Base-by-base conservation (phyloP, 1,284 basidiomycete genomes). In the Malassezia psittaci region DNA sequence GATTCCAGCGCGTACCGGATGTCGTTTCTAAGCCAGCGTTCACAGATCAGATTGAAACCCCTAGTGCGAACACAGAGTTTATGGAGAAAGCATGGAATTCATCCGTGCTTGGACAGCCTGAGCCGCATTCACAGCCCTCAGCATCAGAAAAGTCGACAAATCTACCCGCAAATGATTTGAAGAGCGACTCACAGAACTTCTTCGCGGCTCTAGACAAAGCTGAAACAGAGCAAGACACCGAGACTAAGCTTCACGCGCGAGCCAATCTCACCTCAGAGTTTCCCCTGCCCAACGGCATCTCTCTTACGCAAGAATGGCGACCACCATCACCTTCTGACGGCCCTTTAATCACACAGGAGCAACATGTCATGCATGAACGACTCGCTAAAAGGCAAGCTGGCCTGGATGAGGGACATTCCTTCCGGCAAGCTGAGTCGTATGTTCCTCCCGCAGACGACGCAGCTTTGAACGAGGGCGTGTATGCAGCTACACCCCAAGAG, bases 21-120 rank as follows among this genome's bases (percentile, higher is more conserved):
- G 15, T 11, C 7, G 16, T 21, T 2, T 18, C 24, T 16, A 11
- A 38, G 13, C 12, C 18, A 13, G 13, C 5, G 16, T 7, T 24
- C 2, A 19, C 11, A 13, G 47, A 24, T 8, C 18, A 36, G 8
- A 35, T 34, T 15, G 11, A 21, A 6, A n/a, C 21, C 24, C 11
- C 48, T 11, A 18, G 29, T 11, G 35, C 48, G 29, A 44, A 56
- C 29, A 3, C 36, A 12, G 24, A 24, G 8, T 29, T 51, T 13
- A 45, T 56, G 48, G 54, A 56, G 42, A 36, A 34, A 5, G 54
- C 54, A 11, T 57, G 54, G 54, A 19, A 42, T 16, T 42, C 51
- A 29, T 40, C 32, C 16, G 35, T 42, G 42, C 35, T 12, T n/a
- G 29, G 2, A 21, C 32, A 11, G 40, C 9, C 16, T 3, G 34